Evolutionary conservation across 2,329 filamentous ascomycete species (phyloP).

Genomic region (Colletotrichum zoysiae): DNA sequence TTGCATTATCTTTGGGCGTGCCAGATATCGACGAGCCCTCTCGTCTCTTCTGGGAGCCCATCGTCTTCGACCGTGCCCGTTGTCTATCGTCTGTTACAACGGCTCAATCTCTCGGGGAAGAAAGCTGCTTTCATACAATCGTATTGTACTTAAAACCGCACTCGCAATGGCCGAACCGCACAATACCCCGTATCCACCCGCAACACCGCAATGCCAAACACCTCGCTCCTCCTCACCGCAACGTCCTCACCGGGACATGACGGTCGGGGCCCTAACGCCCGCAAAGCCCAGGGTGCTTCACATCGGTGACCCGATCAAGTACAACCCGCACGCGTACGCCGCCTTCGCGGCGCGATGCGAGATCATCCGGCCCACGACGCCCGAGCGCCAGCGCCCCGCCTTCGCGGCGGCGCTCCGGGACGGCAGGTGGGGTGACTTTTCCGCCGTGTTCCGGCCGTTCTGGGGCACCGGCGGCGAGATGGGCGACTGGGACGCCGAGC

Average conservation of each 20-base stretch:
- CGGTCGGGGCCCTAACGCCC: conserved; percentile 43
- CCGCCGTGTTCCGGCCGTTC: conserved; percentile 70
- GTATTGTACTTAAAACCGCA: background rate
- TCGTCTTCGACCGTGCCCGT: background rate
- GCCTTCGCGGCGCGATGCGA: conserved; percentile 59
- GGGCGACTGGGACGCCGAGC: conserved; percentile 72
- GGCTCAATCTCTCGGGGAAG: background rate
- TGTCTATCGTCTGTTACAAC: background rate
- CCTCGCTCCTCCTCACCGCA: conserved; percentile 59
- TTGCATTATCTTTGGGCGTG: conserved; percentile 11
- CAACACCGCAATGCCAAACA: conserved; percentile 49
- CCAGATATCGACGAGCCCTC: background rate
- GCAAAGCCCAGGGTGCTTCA: conserved; percentile 73
- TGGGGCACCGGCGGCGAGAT: conserved; percentile 76
- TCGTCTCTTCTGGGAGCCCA: background rate
- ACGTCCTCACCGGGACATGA: conserved; percentile 41
- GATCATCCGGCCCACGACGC: conserved; percentile 62
- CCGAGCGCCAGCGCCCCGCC: conserved; percentile 63
- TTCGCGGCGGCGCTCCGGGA: conserved; percentile 64
- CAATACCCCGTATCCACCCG: conserved; percentile 60
- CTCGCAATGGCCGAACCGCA: conserved; percentile 60
- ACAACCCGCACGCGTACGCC: conserved; percentile 61
- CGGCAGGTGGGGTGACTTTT: conserved; percentile 66
- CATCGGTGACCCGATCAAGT: conserved; percentile 75
- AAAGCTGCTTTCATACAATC: too few relatives aligned